Base-by-base conservation (phyloP, 371 early-diverging fungal genomes). In the Syncephalastrum contaminatum region DNA sequence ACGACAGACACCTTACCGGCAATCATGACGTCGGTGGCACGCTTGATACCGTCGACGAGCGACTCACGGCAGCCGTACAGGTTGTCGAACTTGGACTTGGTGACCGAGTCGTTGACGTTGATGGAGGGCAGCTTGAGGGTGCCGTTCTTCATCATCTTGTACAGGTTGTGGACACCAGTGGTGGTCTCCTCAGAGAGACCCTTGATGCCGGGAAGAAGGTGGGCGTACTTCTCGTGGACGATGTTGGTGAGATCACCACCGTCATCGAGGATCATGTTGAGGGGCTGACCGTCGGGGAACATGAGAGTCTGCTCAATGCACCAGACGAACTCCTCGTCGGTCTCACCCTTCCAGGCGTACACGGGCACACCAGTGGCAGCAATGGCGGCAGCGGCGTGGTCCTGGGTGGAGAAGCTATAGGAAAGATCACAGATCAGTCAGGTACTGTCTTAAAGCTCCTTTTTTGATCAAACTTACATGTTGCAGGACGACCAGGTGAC, bases 61-160 rank as follows among this genome's bases (percentile, higher is more conserved):
- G 97, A 97, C 86, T 99, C 99, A 82, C 98, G 95, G 90, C 98
- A 99, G 63, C 98, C 98, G 84, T 99, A 99, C 69, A 99, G 80
- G 92, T 99, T 99, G 82, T 99, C 98, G 76, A 98, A 98, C 90
- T 99, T 99, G 88, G 93, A 92, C 90, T 99, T 99, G 84, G 98
- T 99, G 67, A 99, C 99, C 25, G 98, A 97, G 88, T 98, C 98
- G 86, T 99, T 99, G 79, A 99, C 97, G 85, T 97, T 97, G 88
- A 99, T 98, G 81, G 99, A 95, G 53, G 98, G 97, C 62, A 97
- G 87, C 88, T 93, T 94, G 67, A 99, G 89, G 67, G 85, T 86
- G 72, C 91, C 91, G 65, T 95, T 92, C 85, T 93, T 92, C 66
- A 96, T 79, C 94, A 93, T 95, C 87, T 92, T 89, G 90, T 96